These are phyloP conservation scores for Starmerella bombi DNA, from an alignment of 805 yeast genomes.

Conservation along the genomic window DNA sequence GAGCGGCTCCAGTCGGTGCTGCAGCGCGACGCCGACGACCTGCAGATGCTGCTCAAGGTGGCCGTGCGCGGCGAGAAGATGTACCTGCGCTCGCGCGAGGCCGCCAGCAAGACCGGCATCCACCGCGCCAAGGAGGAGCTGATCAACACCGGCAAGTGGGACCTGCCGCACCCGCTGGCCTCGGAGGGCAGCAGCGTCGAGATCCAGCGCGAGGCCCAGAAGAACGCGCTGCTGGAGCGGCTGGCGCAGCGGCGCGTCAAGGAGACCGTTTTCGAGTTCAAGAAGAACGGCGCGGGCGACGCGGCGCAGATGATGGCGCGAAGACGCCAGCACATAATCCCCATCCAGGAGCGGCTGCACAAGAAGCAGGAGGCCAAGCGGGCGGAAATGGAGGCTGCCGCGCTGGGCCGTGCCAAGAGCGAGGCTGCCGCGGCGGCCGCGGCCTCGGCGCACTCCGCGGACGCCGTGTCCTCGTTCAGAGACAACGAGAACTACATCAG, in stretches of 20 bases:
- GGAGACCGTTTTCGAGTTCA: slow-evolving; percentile 91
- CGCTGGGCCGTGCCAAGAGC: slow-evolving; percentile 11
- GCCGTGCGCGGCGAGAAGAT: slow-evolving; percentile 79
- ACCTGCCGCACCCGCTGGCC: slow-evolving; percentile 67
- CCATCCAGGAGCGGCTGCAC: slow-evolving; percentile 64
- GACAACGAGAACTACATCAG: slow-evolving; percentile 74
- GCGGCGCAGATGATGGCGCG: slow-evolving; percentile 73
- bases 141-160: slow-evolving; percentile 48
- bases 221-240: slow-evolving; percentile 63
- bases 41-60: slow-evolving; percentile 51
- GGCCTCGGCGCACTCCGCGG: slow-evolving; percentile 26
- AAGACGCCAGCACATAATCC: slow-evolving; percentile 77
- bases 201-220: slow-evolving; percentile 49
- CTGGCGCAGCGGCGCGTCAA: slow-evolving; percentile 55
- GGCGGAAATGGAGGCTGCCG: slow-evolving; percentile 40
- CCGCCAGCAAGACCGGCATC: slow-evolving; percentile 78
- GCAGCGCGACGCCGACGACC: slow-evolving; percentile 47
- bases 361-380: slow-evolving; percentile 49
- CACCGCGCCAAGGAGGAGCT: slow-evolving; percentile 71
- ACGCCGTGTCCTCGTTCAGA: slow-evolving; percentile 41
- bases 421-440: slow-evolving; percentile 27
- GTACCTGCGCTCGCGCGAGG: slow-evolving; percentile 68
- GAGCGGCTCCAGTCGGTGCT: slow-evolving; percentile 58
- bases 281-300: slow-evolving; percentile 37
- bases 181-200: slow-evolving; percentile 38